phyloP scores from a whole-genome alignment of 345 rosid species.

The Atalantia buxifolia region DNA sequence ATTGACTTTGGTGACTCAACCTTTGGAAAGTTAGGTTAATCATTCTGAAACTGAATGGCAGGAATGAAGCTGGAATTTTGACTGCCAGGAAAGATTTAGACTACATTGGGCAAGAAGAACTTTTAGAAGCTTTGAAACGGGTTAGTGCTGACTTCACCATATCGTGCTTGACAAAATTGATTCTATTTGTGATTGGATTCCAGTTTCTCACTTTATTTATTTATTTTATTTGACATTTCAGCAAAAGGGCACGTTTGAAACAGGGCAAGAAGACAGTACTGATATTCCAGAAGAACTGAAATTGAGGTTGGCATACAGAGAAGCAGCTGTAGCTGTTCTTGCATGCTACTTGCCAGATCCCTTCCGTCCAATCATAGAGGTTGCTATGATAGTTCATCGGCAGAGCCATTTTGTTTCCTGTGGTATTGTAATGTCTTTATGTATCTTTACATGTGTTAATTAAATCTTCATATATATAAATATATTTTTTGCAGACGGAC shows the following conservation, averaged over 20 bases:
- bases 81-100: conserved; percentile 93
- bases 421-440: background rate
- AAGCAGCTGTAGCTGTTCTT: conserved; percentile 93
- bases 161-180: background rate
- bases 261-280: conserved; percentile 88
- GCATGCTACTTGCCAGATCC: conserved; percentile 89
- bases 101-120: conserved; percentile 85
- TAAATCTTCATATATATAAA: conserved; percentile 12
- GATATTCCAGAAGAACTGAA: conserved; percentile 81
- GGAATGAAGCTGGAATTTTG: conserved; percentile 98
- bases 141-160: conserved; percentile 32
- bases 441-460: conserved; percentile 5
- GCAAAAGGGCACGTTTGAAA: conserved; percentile 97
- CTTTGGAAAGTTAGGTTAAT: conserved; percentile 20
- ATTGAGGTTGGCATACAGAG: conserved; percentile 87
- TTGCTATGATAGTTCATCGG: conserved; percentile 13
- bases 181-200: conserved; percentile 2
- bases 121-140: conserved; percentile 87
- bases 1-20: conserved; percentile 1
- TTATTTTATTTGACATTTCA: conserved; percentile 20
- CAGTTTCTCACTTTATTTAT: conserved; percentile 18
- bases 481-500: conserved; percentile 59
- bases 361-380: conserved; percentile 68
- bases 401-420: conserved; percentile 12
- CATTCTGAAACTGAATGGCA: conserved; percentile 30